These are phyloP conservation scores for Sclerotinia sclerotiorum DNA, from an alignment of 2,329 filamentous ascomycete species.

Conservation along the genomic window DNA sequence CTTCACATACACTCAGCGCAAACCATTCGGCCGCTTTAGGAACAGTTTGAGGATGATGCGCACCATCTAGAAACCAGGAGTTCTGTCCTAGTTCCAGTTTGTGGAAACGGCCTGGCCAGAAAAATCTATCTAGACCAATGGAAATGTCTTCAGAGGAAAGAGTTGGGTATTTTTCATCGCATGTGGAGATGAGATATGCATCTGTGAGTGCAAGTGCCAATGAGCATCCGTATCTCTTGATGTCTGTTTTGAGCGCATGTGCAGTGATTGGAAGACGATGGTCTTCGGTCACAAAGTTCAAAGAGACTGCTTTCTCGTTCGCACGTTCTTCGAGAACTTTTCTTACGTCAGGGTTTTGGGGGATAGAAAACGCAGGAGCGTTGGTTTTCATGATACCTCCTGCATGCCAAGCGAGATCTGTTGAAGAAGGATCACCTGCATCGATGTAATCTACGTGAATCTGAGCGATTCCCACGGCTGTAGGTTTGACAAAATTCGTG, in stretches of 20 bases:
- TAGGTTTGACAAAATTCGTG: conserved; percentile 59
- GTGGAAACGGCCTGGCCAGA: conserved; percentile 77
- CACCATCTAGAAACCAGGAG: conserved; percentile 35
- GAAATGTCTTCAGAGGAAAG: conserved; percentile 59
- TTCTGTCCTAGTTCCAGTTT: conserved; percentile 49
- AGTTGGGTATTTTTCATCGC: conserved; percentile 39
- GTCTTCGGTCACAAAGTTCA: conserved; percentile 36
- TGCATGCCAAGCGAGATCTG: conserved; percentile 71
- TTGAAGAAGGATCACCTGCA: conserved; percentile 58
- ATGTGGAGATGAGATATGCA: conserved; percentile 43
- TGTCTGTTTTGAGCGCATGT: conserved; percentile 48
- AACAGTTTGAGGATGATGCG: conserved; percentile 67
- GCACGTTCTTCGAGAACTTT: conserved; percentile 53
- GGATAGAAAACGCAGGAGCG: conserved; percentile 57
- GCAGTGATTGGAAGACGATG: conserved; percentile 25
- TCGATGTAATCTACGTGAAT: conserved; percentile 66
- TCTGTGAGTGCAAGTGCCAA: conserved; percentile 51
- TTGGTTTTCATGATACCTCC: conserved; percentile 66
- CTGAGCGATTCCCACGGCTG: conserved; percentile 59
- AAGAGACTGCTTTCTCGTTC: conserved; percentile 46
- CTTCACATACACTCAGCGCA: conserved; percentile 44
- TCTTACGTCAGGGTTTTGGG: conserved; percentile 49
- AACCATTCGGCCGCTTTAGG: conserved; percentile 82
- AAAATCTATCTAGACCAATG: conserved; percentile 67
- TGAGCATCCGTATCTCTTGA: conserved; percentile 57